Conservation (phyloP, 495 filamentous ascomycete genomes). For the Acidomyces sp. region DNA sequence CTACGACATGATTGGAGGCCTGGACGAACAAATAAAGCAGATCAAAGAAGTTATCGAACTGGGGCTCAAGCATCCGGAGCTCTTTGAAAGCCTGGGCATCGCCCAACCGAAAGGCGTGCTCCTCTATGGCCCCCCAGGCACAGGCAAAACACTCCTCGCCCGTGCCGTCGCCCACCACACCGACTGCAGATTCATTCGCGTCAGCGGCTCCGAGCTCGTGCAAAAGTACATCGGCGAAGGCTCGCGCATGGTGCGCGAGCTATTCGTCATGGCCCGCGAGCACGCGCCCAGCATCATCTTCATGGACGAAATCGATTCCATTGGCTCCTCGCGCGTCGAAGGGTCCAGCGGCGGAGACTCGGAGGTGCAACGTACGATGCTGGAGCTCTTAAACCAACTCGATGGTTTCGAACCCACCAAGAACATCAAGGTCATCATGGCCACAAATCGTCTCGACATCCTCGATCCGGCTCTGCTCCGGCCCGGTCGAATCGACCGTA, state of each 20-base stretch:
- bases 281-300: slow-evolving; percentile 98
- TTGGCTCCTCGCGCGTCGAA: slow-evolving; percentile 97
- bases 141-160: slow-evolving; percentile 97
- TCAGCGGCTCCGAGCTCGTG: slow-evolving; percentile 95
- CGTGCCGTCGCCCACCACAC: slow-evolving; percentile 98
- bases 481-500: slow-evolving; percentile 88
- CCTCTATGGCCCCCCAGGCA: slow-evolving; percentile 90
- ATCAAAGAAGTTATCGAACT: slow-evolving; percentile 99
- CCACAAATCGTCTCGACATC: slow-evolving; percentile 94
- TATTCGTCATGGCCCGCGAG: slow-evolving; percentile 97
- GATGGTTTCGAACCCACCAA: slow-evolving; percentile 97
- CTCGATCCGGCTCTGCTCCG: slow-evolving; percentile 88
- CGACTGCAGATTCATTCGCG: slow-evolving; percentile 96
- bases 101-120: slow-evolving; percentile 93
- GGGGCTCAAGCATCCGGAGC: slow-evolving; percentile 91
- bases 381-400: slow-evolving; percentile 98
- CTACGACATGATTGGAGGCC: slow-evolving; percentile 99
- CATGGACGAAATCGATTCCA: slow-evolving; percentile 98
- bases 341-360: slow-evolving; percentile 94
- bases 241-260: slow-evolving; percentile 95
- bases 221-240: slow-evolving; percentile 98
- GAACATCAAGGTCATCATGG: slow-evolving; percentile 99
- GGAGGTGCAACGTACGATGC: slow-evolving; percentile 93
- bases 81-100: slow-evolving; percentile 96
- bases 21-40: slow-evolving; percentile 99